A percentile compares a stretch with the other conserved stretches of the same genome.
Conservation (phyloP, 2,329 filamentous ascomycete species). For the Monosporascus sp. region DNA sequence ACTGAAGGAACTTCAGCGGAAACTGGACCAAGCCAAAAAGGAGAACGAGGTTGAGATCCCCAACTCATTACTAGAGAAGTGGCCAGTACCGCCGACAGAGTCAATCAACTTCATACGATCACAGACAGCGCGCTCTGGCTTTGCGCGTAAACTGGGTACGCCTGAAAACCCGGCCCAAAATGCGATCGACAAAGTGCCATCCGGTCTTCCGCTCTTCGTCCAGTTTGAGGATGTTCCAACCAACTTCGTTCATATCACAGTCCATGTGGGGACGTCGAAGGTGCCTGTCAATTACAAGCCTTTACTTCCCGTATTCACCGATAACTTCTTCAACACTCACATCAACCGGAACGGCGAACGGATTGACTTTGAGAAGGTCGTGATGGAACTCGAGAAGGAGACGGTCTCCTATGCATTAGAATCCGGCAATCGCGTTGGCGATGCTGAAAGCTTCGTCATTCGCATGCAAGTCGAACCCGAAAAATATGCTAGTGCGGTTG, state of each 20-base stretch:
- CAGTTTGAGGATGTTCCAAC: constrained; percentile 94
- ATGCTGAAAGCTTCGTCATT: constrained; percentile 76
- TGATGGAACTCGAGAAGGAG: constrained; percentile 84
- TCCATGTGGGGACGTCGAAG: constrained; percentile 73
- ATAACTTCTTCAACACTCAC: constrained; percentile 93
- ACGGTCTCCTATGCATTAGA: constrained; percentile 79
- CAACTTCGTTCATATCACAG: constrained; percentile 81
- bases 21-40: constrained; percentile 75
- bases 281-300: constrained; percentile 81
- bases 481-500: constrained; percentile 76
- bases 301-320: constrained; percentile 75
- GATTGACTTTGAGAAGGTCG: constrained; percentile 85
- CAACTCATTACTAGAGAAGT: constrained; percentile 70
- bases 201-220: constrained; percentile 73
- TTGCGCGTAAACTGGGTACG: constrained; percentile 65
- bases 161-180: constrained; percentile 67
- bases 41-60: constrained; percentile 89
- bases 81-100: constrained; percentile 76
- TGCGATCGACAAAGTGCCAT: constrained; percentile 63
- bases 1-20: constrained; percentile 66
- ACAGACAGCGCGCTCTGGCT: constrained; percentile 74
- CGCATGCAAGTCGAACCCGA: constrained; percentile 82
- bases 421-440: constrained; percentile 62
- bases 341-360: constrained; percentile 70
- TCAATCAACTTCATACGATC: constrained; percentile 95